Evolutionary conservation across 1,139 yeast genomes (phyloP).

Genomic region (Yamadazyma membranifaciens): DNA sequence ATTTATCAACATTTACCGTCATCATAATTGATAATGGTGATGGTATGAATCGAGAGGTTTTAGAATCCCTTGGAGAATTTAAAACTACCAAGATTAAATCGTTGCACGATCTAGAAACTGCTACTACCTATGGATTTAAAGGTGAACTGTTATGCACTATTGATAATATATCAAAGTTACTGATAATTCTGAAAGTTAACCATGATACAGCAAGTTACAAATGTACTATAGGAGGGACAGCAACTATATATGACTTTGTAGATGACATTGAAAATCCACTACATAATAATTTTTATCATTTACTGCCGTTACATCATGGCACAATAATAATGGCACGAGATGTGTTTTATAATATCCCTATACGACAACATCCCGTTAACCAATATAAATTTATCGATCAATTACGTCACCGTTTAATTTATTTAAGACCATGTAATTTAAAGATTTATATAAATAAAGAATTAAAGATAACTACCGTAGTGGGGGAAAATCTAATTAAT

Average conservation of each 20-base stretch:
- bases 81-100: conserved; percentile 67
- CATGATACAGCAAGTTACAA: background rate
- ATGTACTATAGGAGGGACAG: background rate
- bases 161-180: conserved; percentile 2
- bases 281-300: conserved; percentile 6
- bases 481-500: conserved; percentile 6
- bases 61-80: conserved; percentile 62
- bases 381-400: conserved; percentile 23
- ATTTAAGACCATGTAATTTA: conserved; percentile 6
- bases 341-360: conserved; percentile 57
- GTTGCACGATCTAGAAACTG: conserved; percentile 48
- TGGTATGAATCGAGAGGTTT: conserved; percentile 63
- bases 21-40: conserved; percentile 74
- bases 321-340: conserved; percentile 49
- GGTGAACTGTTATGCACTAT: conserved; percentile 82
- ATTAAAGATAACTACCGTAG: conserved; percentile 2
- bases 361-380: conserved; percentile 41
- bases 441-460: conserved; percentile 10
- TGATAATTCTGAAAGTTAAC: conserved; percentile 2
- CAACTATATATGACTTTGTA: conserved; percentile 4
- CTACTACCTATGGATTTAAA: conserved; percentile 65
- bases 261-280: conserved; percentile 10
- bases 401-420: conserved; percentile 21
- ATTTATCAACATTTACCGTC: conserved; percentile 58
- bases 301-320: conserved; percentile 30